Percentiles rank a stretch among this genome's conserved stretches.
phyloP scores from a whole-genome alignment of 2,329 filamentous ascomycete genomes.

The Magnaporthales sp. region DNA sequence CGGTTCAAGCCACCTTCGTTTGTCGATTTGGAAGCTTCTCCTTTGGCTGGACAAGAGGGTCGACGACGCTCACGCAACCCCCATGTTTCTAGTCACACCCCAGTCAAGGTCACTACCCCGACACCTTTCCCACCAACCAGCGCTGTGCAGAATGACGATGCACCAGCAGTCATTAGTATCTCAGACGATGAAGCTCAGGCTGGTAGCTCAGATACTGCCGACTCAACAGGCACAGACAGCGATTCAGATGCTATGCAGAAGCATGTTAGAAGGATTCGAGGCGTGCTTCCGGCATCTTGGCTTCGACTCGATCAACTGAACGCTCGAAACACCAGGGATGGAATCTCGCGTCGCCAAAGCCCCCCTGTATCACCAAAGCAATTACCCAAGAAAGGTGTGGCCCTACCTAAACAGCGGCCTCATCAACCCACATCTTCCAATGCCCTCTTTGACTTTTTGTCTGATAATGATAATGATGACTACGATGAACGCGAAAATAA shows the following conservation, averaged over 20 bases:
- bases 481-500: slow-evolving; percentile 8
- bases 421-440: slow-evolving; percentile 15
- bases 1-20: background rate
- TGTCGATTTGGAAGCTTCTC: background rate
- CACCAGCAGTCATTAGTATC: background rate
- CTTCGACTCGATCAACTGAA: slow-evolving; percentile 47
- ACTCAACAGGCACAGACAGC: slow-evolving; percentile 20
- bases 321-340: slow-evolving; percentile 21
- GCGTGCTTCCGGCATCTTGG: slow-evolving; percentile 61
- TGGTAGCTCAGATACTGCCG: background rate
- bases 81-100: background rate
- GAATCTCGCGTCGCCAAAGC: slow-evolving; percentile 18
- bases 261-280: slow-evolving; percentile 40
- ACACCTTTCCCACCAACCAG: background rate
- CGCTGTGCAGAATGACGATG: background rate
- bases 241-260: slow-evolving; percentile 31
- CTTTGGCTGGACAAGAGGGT: background rate
- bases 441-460: slow-evolving; percentile 24
- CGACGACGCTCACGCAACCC: background rate
- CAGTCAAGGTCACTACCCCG: background rate
- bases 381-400: slow-evolving; percentile 37
- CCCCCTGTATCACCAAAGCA: slow-evolving; percentile 27
- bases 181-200: background rate
- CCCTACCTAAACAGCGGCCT: slow-evolving; percentile 30
- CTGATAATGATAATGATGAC: slow-evolving; percentile 28